Percentiles rank a stretch among this genome's conserved stretches.
These are phyloP conservation scores for Dentiscutata heterogama DNA, from an alignment of 371 early-diverging fungal species.

Conservation along the genomic window DNA sequence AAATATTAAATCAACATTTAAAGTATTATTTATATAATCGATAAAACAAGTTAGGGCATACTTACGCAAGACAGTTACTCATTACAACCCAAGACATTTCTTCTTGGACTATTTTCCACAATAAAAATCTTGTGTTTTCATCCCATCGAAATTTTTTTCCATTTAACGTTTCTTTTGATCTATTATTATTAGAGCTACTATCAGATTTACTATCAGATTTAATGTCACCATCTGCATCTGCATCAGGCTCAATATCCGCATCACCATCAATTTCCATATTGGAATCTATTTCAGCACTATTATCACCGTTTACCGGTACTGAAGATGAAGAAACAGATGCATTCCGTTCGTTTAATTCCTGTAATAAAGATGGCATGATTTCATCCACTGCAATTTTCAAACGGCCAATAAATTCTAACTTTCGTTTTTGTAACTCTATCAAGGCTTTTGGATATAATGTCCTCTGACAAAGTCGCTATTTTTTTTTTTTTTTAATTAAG, in stretches of 20 bases:
- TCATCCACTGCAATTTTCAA: constrained; percentile 20
- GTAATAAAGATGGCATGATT: constrained; percentile 21
- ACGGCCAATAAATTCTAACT: constrained; percentile 4
- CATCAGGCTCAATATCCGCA: not conserved
- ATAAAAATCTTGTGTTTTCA: not conserved
- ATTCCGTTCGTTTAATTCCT: constrained; percentile 11
- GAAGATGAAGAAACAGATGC: not conserved
- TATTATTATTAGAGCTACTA: constrained; percentile 1
- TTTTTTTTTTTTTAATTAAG: not conserved
- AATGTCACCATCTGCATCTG: not conserved
- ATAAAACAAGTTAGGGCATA: not conserved
- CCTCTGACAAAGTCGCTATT: constrained; percentile 43
- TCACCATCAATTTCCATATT: constrained; percentile 29
- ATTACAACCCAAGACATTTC: constrained; percentile 41
- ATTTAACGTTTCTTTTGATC: not conserved
- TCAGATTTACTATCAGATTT: constrained; percentile 22
- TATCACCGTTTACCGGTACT: too few relatives aligned
- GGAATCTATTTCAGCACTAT: not conserved
- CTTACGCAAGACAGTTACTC: constrained; percentile 35
- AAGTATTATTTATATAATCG: not conserved
- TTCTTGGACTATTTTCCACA: constrained; percentile 38
- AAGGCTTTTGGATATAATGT: constrained; percentile 41
- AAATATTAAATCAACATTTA: not conserved
- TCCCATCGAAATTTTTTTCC: constrained; percentile 43
- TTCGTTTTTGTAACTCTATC: constrained; percentile 5